Percentiles rank a stretch among this genome's conserved stretches.
phyloP scores from a whole-genome alignment of 352 stramenopile species.

The Globisporangium ultimum region DNA sequence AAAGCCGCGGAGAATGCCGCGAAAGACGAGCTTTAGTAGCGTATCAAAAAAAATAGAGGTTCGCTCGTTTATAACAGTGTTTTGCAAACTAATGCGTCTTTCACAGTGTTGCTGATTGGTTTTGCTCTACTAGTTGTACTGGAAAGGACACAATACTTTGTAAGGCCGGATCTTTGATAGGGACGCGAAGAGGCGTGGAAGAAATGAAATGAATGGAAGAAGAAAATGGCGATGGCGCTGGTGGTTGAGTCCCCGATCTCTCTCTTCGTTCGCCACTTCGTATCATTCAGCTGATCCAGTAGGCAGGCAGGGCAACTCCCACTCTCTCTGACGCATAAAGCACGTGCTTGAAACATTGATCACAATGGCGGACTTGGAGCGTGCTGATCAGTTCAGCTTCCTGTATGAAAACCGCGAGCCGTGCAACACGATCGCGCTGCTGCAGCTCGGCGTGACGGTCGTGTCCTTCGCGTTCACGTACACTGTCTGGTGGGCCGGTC shows the following conservation, averaged over 20 bases:
- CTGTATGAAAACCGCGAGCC: slow-evolving; percentile 83
- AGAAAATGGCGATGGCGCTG: neutral
- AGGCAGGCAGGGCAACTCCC: neutral
- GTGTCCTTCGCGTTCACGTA: slow-evolving; percentile 82
- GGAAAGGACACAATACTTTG: neutral
- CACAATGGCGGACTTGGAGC: slow-evolving; percentile 70
- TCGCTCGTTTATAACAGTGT: neutral
- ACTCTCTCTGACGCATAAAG: neutral
- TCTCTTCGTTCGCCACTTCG: neutral
- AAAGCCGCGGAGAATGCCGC: neutral
- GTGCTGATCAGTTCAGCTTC: slow-evolving; percentile 68
- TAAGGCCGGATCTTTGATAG: neutral
- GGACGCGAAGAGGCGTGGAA: slow-evolving; percentile 14
- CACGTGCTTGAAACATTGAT: neutral
- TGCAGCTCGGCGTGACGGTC: slow-evolving; percentile 65
- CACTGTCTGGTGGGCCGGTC: slow-evolving; percentile 73
- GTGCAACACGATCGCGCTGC: slow-evolving; percentile 77
- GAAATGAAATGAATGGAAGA: slow-evolving; percentile 6
- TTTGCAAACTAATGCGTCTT: neutral
- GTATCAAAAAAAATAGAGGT: no score
- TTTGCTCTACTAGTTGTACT: neutral
- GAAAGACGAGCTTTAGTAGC: slow-evolving; percentile 14
- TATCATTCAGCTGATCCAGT: neutral
- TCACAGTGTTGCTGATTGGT: neutral
- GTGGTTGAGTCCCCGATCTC: neutral